phyloP scores from a whole-genome alignment of 1,139 yeast species.

The Komagataea norvegica region DNA sequence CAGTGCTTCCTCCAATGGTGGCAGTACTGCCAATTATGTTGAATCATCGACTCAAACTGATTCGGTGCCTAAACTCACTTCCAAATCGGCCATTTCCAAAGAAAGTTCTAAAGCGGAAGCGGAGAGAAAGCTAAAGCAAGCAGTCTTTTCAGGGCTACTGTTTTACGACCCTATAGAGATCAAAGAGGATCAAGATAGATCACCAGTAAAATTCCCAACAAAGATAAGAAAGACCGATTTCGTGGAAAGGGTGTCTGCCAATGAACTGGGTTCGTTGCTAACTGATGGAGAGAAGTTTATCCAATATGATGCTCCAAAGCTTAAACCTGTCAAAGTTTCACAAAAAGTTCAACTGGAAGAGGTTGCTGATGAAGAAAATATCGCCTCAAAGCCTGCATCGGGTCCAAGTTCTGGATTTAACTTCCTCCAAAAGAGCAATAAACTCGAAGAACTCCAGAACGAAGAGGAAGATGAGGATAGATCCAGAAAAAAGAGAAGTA shows the following conservation, averaged over 20 bases:
- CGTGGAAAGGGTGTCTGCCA: constrained; percentile 7
- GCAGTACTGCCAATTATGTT: constrained; percentile 4
- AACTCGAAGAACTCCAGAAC: background rate
- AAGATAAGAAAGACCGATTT: constrained; percentile 6
- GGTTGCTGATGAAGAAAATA: background rate
- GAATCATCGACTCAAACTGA: constrained; percentile 19
- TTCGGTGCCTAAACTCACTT: constrained; percentile 15
- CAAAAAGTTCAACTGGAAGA: constrained; percentile 4
- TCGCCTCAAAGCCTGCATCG: no score
- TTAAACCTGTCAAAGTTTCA: constrained; percentile 1
- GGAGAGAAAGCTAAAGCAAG: constrained; percentile 17
- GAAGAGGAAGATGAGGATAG: constrained; percentile 6
- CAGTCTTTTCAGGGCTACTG: constrained; percentile 25
- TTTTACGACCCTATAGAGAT: constrained; percentile 20
- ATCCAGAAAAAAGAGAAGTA: constrained; percentile 3
- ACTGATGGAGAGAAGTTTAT: constrained; percentile 14
- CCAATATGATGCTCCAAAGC: constrained; percentile 8
- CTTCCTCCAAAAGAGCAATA: constrained; percentile 13
- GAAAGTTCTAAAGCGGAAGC: constrained; percentile 14
- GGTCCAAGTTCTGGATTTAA: constrained; percentile 29
- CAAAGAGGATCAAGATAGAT: constrained; percentile 14
- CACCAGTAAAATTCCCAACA: constrained; percentile 21
- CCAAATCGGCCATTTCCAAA: constrained; percentile 14
- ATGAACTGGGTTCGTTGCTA: constrained; percentile 16
- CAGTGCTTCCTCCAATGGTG: background rate